Conservation (phyloP, 1,284 basidiomycete species). For the Naganishia sp. region DNA sequence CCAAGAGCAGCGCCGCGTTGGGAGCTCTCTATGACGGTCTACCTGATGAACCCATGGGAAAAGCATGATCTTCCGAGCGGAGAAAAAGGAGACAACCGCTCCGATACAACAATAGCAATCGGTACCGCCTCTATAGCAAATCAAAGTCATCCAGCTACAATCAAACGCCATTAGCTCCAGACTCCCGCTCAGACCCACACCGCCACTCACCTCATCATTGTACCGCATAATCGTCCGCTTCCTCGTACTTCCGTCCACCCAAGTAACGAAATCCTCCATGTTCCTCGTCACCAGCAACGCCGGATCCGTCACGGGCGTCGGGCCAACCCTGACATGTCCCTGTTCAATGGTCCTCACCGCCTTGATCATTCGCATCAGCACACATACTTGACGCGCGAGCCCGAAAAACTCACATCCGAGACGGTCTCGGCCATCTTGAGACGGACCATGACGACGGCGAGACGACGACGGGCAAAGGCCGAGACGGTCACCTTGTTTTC, state of each 20-base stretch:
- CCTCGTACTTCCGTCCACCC: slow-evolving; percentile 97
- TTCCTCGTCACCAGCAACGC: slow-evolving; percentile 95
- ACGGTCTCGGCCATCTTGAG: slow-evolving; percentile 95
- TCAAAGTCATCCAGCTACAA: slow-evolving; percentile 85
- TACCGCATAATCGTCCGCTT: slow-evolving; percentile 94
- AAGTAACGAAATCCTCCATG: slow-evolving; percentile 99
- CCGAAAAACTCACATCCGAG: slow-evolving; percentile 67
- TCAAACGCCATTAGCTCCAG: slow-evolving; percentile 28
- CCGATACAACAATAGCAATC: too few relatives aligned
- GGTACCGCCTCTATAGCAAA: slow-evolving; percentile 60
- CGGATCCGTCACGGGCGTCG: slow-evolving; percentile 93
- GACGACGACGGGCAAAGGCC: slow-evolving; percentile 84
- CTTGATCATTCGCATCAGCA: slow-evolving; percentile 44
- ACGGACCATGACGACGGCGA: slow-evolving; percentile 90
- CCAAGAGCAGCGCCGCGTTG: too few relatives aligned
- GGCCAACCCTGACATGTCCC: slow-evolving; percentile 95
- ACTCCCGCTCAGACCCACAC: neutral
- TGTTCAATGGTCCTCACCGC: slow-evolving; percentile 97
- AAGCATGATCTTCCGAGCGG: too few relatives aligned
- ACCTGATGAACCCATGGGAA: too few relatives aligned
- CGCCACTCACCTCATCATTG: slow-evolving; percentile 81
- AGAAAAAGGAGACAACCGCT: too few relatives aligned
- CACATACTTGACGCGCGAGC: neutral
- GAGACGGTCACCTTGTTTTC: slow-evolving; percentile 95
- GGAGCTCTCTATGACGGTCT: too few relatives aligned